These are phyloP conservation scores for Sherardia arvensis DNA, from an alignment of 257 asterid genomes.

Conservation along the genomic window DNA sequence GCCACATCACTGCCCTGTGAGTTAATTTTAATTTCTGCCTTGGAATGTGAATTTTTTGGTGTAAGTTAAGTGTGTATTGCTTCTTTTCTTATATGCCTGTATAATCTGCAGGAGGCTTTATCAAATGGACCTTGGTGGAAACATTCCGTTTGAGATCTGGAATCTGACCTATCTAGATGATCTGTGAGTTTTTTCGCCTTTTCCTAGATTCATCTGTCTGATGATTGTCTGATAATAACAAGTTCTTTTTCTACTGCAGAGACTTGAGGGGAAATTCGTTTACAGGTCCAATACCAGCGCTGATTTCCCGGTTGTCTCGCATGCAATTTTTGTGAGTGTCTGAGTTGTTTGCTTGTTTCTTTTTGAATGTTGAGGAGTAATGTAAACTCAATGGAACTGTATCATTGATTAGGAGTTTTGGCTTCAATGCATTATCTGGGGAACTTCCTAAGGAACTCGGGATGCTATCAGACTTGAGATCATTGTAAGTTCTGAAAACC, in stretches of 20 bases:
- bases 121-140: neutral
- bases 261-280: conserved; percentile 47
- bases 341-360: neutral
- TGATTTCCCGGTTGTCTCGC: conserved; percentile 44
- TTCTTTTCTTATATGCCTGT: neutral
- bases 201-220: neutral
- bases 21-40: neutral
- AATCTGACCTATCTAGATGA: conserved; percentile 1
- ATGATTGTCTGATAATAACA: neutral
- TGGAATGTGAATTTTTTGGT: neutral
- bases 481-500: conserved; percentile 33
- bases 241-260: conserved; percentile 25
- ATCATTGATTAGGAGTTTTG: conserved; percentile 29
- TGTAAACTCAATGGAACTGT: neutral
- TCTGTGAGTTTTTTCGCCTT: conserved; percentile 4
- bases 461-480: conserved; percentile 39
- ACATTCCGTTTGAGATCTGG: neutral
- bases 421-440: conserved; percentile 61
- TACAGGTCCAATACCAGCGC: conserved; percentile 51
- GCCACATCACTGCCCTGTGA: conserved; percentile 22
- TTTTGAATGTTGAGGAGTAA: neutral
- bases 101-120: conserved; percentile 1
- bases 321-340: conserved; percentile 56
- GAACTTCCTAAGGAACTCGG: conserved; percentile 68
- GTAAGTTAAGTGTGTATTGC: neutral